Evolutionary conservation across 1,284 basidiomycete genomes (phyloP), one percentile per base, ranked within the genome.

Genomic region (Ustilago crameri): DNA sequence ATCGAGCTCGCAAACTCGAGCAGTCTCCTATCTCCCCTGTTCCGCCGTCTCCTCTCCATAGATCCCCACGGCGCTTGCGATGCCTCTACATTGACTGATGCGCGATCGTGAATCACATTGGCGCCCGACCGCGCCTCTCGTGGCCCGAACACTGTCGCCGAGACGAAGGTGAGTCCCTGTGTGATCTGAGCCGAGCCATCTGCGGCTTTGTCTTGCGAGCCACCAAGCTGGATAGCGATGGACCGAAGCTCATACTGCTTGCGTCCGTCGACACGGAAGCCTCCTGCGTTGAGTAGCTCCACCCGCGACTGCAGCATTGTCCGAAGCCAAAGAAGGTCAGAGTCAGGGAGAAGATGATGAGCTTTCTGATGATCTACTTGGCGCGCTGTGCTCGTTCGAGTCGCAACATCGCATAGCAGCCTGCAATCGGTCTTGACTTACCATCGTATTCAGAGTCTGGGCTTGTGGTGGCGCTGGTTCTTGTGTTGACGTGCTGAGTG

Each of bases 111-210:
- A 24, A 69, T 55, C 14, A 65, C 44, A 12, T 65, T 68, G 55
- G 57, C 66, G 15, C 69, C 59, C 0, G 75, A 63, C 2, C 71
- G 90, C 1, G 92, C 90, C 85, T 98, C 95, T 63, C 93, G 86
- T 0, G 95, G 96, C 0, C 95, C 95, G 83, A 92, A 93, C 0
- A 98, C 92, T 47, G 90, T 90, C 9, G 91, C 92, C 17, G 89
- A 86, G 9, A 96, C 93, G 62, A 90, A 89, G 0, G 95, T 97
- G 22, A 98, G 87, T 2, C 96, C 95, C 83, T 98, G 95, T 3
- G 89, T 88, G 75, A 95, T 88, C 18, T 87, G 86, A 0, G 93
- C 91, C 22, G 90, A 91, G 26, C 95, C 95, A 78, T 98, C 93
- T 24, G 93, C 90, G 2, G 63, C 41, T 30, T 87, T 86, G 38